Evolutionary conservation across 1,139 yeast species (phyloP), one percentile per base, ranked within the genome.

Genomic region (Wickerhamiella pararugosa): DNA sequence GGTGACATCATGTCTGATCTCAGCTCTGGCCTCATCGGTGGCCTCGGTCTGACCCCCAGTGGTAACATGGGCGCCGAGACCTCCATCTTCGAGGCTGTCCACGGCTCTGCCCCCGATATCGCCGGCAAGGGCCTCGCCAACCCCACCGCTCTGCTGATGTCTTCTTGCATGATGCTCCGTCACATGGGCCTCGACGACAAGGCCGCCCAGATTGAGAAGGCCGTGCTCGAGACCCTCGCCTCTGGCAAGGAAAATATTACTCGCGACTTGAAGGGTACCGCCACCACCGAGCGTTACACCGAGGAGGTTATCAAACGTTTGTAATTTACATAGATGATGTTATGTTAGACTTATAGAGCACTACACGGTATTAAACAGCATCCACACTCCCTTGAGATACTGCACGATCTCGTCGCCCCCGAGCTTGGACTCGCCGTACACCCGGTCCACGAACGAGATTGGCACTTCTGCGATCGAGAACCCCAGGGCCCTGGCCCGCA

Each of bases 51-150:
- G 65, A 90, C 97, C 51, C 97, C 98, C 54, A 84, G 95, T 49
- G 98, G 95, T 65, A 90, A 90, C 76, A 86, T 90, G 86, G 98
- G 98, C 71, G 84, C 84, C 73, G 79, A 81, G 64, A 94, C 87
- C 51, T 83, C 95, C 48, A 87, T 90, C 63, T 90, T 90, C 64
- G 98, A 90, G 74, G 97, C 98, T 53, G 98, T 90, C 60, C 97
- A 90, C 66, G 97, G 98, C 64, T 83, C 96, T 47, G 97, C 96
- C 51, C 97, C 96, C 53, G 97, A 87, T 65, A 87, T 87, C 60
- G 95, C 96, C 51, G 96, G 96, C 61, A 84, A 87, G 74, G 92
- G 94, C 61, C 76, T 82, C 64, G 98, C 98, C 52, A 90, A 90
- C 76, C 98, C 98, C 69, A 90, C 97, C 51, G 98, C 98, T 49